Evolutionary conservation across 1,284 basidiomycete genomes (phyloP).

Genomic region (Leccinum subfulvum): DNA sequence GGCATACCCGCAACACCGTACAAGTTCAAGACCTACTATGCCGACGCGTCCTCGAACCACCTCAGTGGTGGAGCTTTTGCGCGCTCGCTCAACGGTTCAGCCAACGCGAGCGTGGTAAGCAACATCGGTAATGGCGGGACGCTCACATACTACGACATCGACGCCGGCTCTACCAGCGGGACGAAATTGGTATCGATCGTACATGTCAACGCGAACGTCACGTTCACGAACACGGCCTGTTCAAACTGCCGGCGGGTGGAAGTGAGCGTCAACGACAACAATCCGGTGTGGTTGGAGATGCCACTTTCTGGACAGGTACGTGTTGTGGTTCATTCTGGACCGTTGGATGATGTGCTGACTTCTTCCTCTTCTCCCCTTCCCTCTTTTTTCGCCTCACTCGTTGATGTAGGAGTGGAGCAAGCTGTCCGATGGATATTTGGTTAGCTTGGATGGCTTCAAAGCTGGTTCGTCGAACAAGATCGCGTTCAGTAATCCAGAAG

Average conservation of each 20-base stretch:
- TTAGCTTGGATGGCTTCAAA: constrained; percentile 13
- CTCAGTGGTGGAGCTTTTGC: too few relatives aligned
- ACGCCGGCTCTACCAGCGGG: constrained; percentile 10
- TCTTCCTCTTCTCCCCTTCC: background rate
- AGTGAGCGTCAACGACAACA: constrained; percentile 7
- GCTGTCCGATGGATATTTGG: constrained; percentile 7
- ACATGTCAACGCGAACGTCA: constrained; percentile 15
- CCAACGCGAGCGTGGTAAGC: too few relatives aligned
- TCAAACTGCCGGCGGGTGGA: constrained; percentile 13
- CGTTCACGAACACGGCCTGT: constrained; percentile 7
- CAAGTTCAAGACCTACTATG: too few relatives aligned
- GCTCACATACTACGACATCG: constrained; percentile 10
- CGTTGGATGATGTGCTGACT: background rate
- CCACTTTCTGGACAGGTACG: constrained; percentile 16
- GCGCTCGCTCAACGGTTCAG: too few relatives aligned
- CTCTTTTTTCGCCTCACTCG: background rate
- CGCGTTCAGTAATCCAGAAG: constrained; percentile 8
- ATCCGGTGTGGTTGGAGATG: constrained; percentile 4
- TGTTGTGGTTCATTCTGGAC: background rate
- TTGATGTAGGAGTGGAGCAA: constrained; percentile 9
- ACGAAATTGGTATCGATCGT: constrained; percentile 7
- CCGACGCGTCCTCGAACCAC: too few relatives aligned
- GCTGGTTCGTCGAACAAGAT: constrained; percentile 7
- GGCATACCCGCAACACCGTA: too few relatives aligned
- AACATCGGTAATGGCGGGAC: constrained; percentile 9